phyloP scores from a whole-genome alignment of 768 basidiomycete genomes.

The Cystobasidiopsis lactophilus region DNA sequence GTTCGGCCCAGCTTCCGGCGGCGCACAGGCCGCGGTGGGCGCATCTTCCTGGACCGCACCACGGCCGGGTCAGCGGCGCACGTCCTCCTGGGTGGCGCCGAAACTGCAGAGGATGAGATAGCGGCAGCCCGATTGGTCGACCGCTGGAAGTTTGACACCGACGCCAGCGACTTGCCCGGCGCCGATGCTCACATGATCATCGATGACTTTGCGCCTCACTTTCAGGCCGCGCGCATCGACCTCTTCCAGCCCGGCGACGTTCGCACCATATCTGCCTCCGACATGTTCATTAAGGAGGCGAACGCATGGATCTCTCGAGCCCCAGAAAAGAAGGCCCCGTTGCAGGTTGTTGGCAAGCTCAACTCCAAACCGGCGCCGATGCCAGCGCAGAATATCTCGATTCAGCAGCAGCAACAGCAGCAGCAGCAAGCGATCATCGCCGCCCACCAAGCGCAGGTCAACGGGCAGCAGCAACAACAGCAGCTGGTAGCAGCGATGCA shows the following conservation, averaged over 20 bases:
- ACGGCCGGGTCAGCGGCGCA: background rate
- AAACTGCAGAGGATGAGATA: slow-evolving; percentile 7
- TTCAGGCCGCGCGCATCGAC: slow-evolving; percentile 4
- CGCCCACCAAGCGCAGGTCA: no score
- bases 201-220: slow-evolving; percentile 14
- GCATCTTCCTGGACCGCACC: slow-evolving; percentile 46
- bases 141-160: slow-evolving; percentile 17
- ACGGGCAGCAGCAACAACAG: no score
- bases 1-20: slow-evolving; percentile 35
- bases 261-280: slow-evolving; percentile 1
- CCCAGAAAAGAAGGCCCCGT: slow-evolving; percentile 6
- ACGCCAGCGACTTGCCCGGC: slow-evolving; percentile 14
- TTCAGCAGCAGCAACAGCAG: background rate
- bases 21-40: slow-evolving; percentile 63
- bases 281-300: slow-evolving; percentile 8
- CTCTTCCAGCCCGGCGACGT: slow-evolving; percentile 11
- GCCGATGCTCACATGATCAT: slow-evolving; percentile 14
- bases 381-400: background rate
- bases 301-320: slow-evolving; percentile 9
- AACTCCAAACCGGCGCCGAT: background rate
- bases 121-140: slow-evolving; percentile 5
- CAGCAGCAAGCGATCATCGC: background rate
- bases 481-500: no score
- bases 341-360: slow-evolving; percentile 11
- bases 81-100: no score